phyloP scores from a whole-genome alignment of 257 asterid species.

The Haberlea rhodopensis region DNA sequence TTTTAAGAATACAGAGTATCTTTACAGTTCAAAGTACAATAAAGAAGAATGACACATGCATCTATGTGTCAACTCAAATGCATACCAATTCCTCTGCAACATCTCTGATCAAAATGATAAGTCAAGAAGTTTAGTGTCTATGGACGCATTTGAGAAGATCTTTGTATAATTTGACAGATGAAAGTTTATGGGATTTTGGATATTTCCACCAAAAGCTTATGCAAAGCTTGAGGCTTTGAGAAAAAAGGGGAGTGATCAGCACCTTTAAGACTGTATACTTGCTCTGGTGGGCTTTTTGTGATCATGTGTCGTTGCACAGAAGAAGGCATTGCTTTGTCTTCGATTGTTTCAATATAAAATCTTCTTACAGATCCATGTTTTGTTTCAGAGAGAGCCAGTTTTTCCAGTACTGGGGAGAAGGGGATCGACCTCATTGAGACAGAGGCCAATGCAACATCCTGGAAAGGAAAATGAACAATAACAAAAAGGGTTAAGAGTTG shows the following conservation, averaged over 20 bases:
- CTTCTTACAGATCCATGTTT: constrained; percentile 82
- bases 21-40: too few relatives aligned
- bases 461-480: constrained; percentile 22
- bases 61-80: too few relatives aligned
- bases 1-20: too few relatives aligned
- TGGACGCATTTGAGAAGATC: not conserved
- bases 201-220: constrained; percentile 72
- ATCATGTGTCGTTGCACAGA: constrained; percentile 70
- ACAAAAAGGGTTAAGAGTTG: constrained; percentile 4
- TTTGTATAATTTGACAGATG: not conserved
- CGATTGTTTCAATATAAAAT: constrained; percentile 69
- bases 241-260: constrained; percentile 97
- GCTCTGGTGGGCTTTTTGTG: constrained; percentile 63
- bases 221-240: constrained; percentile 96
- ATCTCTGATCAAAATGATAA: not conserved
- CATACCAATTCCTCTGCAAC: too few relatives aligned
- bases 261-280: constrained; percentile 70
- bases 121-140: not conserved
- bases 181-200: constrained; percentile 50
- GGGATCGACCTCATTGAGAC: constrained; percentile 97
- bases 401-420: constrained; percentile 79
- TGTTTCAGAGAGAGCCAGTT: constrained; percentile 67
- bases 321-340: constrained; percentile 84
- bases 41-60: too few relatives aligned
- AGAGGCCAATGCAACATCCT: constrained; percentile 96